Evolutionary conservation across 352 stramenopile species (phyloP), one percentile per base, ranked within the genome.

Genomic region (Pythium dissotocum): DNA sequence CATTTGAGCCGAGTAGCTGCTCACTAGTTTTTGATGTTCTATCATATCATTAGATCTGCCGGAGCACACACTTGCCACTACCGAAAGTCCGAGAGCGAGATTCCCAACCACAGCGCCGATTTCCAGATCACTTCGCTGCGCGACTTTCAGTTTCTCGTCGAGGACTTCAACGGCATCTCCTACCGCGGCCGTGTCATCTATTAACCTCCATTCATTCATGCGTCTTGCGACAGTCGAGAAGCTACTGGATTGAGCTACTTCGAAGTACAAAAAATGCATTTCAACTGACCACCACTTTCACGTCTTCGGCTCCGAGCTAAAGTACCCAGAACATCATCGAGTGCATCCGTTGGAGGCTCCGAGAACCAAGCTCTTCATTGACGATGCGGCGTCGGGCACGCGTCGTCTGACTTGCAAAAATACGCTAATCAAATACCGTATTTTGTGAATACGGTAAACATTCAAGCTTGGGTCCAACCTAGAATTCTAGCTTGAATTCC

Each of bases 121-220:
- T 89, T 89, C 62, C 82, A 88, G 38, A 67, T 93, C 42, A 83
- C 74, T 2, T 69, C 71, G 14, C 68, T 93, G 46, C 74, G 67
- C 35, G 79, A 93, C 40, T 88, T 90, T 36, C 80, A 90, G 72
- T 83, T 82, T 55, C 72, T 93, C 13, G 61, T 93, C 28, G 82
- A 92, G 57, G 82, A 90, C 40, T 90, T 90, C 61, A 90, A 92
- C 61, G 82, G 84, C 51, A 82, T 91, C 28, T 93, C 84, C 32
- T 92, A 92, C 56, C 82, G 84, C 26, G 68, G 69, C 4, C 52
- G 53, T 21, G 49, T 67, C 3, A 26, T 54, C 6, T 54, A 54
- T 6, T 54, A 54, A 18, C 2, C 10, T 44, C 38, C 38, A n/a
- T 14, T n/a, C 38, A 30, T 2, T 30, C 28, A 0, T 4, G 28